phyloP scores from a whole-genome alignment of 331 rosid genomes.

The Dryas integrifolia region DNA sequence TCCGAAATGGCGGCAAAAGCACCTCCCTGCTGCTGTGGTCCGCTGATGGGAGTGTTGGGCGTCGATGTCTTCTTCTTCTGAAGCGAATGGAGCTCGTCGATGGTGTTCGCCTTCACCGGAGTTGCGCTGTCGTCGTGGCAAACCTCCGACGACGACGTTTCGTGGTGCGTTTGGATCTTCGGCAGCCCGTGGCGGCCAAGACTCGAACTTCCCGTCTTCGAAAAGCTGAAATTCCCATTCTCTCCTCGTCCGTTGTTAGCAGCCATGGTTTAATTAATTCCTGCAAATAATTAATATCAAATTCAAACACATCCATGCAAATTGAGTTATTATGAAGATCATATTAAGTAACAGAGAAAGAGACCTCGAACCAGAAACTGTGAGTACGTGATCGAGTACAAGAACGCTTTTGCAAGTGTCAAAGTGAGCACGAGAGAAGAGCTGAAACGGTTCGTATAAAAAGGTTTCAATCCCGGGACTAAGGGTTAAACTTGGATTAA shows the following conservation, averaged over 20 bases:
- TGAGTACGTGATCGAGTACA: not conserved
- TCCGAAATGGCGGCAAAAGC: conserved; percentile 45
- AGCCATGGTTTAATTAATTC: conserved; percentile 12
- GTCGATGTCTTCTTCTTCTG: conserved; percentile 60
- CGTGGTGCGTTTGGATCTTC: conserved; percentile 49
- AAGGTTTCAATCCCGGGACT: not conserved
- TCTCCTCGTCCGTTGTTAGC: conserved; percentile 6
- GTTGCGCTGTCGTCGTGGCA: conserved; percentile 69
- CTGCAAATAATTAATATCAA: not conserved
- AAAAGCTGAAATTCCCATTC: conserved; percentile 21
- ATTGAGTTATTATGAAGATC: too few relatives aligned
- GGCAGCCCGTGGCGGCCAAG: conserved; percentile 46
- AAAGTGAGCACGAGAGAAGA: not conserved
- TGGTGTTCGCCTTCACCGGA: conserved; percentile 65
- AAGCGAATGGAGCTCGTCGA: conserved; percentile 75
- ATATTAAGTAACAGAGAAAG: not conserved
- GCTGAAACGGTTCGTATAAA: not conserved
- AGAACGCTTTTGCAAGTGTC: not conserved
- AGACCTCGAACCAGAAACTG: not conserved
- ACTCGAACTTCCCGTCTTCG: conserved; percentile 5
- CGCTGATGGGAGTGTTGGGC: conserved; percentile 57
- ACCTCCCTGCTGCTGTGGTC: conserved; percentile 1
- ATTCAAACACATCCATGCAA: too few relatives aligned
- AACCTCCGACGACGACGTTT: conserved; percentile 25
- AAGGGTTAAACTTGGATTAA: not conserved